phyloP scores from a whole-genome alignment of 2,329 filamentous ascomycete genomes.

The Calonectria multiphialidica region DNA sequence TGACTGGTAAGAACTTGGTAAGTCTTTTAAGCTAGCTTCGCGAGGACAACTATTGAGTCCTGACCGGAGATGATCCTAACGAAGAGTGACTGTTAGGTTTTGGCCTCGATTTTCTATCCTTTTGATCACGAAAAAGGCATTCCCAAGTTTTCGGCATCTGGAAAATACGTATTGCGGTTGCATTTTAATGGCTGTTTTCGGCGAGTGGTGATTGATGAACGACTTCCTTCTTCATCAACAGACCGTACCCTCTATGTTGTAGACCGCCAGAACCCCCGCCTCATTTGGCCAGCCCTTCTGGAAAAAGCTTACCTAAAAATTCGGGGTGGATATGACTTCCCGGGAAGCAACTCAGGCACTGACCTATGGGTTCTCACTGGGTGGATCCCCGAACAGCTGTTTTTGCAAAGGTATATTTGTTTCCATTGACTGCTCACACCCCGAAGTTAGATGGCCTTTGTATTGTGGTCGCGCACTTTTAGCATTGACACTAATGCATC shows the following conservation, averaged over 20 bases:
- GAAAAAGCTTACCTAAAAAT: conserved; percentile 98
- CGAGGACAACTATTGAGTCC: not conserved
- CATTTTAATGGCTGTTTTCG: conserved; percentile 96
- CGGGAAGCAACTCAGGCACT: conserved; percentile 95
- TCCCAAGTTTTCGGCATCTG: conserved; percentile 78
- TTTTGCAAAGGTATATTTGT: conserved; percentile 76
- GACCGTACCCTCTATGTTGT: conserved; percentile 86
- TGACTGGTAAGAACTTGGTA: conserved; percentile 78
- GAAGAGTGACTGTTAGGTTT: conserved; percentile 63
- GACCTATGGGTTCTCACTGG: conserved; percentile 93
- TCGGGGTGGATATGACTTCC: conserved; percentile 95
- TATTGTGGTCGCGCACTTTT: not conserved
- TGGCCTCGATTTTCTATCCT: conserved; percentile 81
- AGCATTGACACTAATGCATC: conserved; percentile 19
- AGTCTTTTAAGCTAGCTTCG: conserved; percentile 29
- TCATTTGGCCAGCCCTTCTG: conserved; percentile 91
- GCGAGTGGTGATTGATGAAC: conserved; percentile 89
- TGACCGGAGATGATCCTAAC: conserved; percentile 9
- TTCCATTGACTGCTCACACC: not conserved
- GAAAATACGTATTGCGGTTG: conserved; percentile 92
- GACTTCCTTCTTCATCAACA: conserved; percentile 82
- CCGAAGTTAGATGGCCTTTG: not conserved
- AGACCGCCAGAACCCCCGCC: conserved; percentile 82
- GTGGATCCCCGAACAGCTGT: conserved; percentile 97
- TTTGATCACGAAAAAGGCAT: conserved; percentile 69